A percentile compares a stretch with the other conserved stretches of the same genome.
Conservation (phyloP, 805 yeast species). For the Maudiozyma barnettii region DNA sequence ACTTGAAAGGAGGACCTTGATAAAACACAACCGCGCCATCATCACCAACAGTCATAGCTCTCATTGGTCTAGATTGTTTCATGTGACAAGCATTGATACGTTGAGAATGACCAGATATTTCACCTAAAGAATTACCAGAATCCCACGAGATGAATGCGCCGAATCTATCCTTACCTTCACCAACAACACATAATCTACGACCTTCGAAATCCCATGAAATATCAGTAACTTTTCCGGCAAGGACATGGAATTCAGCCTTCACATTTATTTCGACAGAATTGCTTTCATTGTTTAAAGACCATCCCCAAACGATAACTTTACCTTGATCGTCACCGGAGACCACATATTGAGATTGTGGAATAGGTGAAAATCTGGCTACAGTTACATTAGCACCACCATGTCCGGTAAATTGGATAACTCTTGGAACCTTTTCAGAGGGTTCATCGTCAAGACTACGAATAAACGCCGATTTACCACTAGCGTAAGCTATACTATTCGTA, state of each 20-base stretch:
- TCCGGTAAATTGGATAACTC: constrained; percentile 52
- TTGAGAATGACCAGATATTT: constrained; percentile 84
- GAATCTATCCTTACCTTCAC: constrained; percentile 82
- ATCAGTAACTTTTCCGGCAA: constrained; percentile 73
- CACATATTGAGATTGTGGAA: constrained; percentile 63
- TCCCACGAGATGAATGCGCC: constrained; percentile 93
- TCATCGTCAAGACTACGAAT: constrained; percentile 57
- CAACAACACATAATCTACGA: constrained; percentile 82
- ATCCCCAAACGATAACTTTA: constrained; percentile 80
- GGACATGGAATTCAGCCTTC: constrained; percentile 73
- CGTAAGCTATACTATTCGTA: constrained; percentile 66
- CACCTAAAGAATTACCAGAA: constrained; percentile 95
- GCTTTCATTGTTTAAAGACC: constrained; percentile 38
- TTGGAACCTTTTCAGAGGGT: constrained; percentile 22
- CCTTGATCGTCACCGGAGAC: constrained; percentile 94
- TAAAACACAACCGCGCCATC: constrained; percentile 77
- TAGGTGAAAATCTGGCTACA: constrained; percentile 76
- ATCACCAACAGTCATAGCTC: constrained; percentile 89
- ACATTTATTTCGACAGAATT: constrained; percentile 38
- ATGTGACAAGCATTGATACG: constrained; percentile 76
- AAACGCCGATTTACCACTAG: constrained; percentile 70
- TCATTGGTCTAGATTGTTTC: constrained; percentile 78
- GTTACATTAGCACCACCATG: constrained; percentile 62
- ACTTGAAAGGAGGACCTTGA: constrained; percentile 92
- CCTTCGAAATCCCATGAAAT: constrained; percentile 90